A percentile compares a stretch with the other conserved stretches of the same genome.
Conservation (phyloP, 208 protist genomes). For the Tritrichomonas musculus region DNA sequence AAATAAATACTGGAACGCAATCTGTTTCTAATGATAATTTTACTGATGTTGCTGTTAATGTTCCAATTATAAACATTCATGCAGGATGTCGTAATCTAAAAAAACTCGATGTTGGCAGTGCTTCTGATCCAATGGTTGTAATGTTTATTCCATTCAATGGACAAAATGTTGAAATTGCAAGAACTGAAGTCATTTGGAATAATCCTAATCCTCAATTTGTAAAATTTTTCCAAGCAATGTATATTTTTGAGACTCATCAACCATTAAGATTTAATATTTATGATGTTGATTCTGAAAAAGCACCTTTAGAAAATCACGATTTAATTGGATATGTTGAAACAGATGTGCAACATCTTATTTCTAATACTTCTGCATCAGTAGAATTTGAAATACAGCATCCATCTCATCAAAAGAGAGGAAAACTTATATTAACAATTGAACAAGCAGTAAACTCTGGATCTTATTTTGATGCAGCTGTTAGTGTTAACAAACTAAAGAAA, state of each 20-base stretch:
- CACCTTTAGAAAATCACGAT: neutral
- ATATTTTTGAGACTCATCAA: conserved; percentile 19
- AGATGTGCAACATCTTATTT: neutral
- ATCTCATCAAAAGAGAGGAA: neutral
- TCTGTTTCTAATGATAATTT: too few species aligned
- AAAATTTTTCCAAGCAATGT: neutral
- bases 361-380: neutral
- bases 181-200: conserved; percentile 22
- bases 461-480: neutral
- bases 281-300: neutral
- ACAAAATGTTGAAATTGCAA: neutral
- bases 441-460: neutral
- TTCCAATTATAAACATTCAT: conserved; percentile 18
- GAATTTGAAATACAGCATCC: neutral
- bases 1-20: too few species aligned
- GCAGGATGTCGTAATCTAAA: neutral
- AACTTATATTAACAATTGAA: neutral
- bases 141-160: neutral
- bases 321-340: conserved; percentile 1
- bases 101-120: conserved; percentile 8
- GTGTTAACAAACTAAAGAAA: neutral
- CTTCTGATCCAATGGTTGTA: neutral
- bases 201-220: neutral
- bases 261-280: neutral
- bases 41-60: neutral